These are phyloP conservation scores for Nicotiana undulata DNA, from an alignment of 257 asterid species.

Conservation along the genomic window DNA sequence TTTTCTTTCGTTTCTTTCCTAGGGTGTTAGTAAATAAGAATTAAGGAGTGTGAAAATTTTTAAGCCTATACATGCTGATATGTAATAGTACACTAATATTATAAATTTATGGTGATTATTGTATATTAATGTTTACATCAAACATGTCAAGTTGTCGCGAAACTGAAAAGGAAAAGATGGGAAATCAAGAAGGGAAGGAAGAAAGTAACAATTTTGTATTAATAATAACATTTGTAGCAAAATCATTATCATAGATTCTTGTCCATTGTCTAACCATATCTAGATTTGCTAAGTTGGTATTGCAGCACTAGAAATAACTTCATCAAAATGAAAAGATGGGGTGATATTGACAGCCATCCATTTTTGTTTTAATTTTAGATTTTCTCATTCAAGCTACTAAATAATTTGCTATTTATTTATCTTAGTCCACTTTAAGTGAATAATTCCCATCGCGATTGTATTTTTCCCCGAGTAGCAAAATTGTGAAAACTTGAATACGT, in stretches of 20 bases:
- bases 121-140: not conserved
- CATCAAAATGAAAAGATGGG: conserved; percentile 13
- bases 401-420: not conserved
- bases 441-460: not conserved
- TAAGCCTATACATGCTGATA: not conserved
- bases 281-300: conserved; percentile 24
- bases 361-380: not conserved
- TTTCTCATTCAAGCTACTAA: not conserved
- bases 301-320: conserved; percentile 14
- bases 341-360: conserved; percentile 13
- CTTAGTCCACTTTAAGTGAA: not conserved
- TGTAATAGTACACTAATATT: not conserved
- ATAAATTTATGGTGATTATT: not conserved
- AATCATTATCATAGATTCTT: conserved; percentile 8
- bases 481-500: not conserved
- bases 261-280: conserved; percentile 18
- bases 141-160: conserved; percentile 2
- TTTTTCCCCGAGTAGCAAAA: not conserved
- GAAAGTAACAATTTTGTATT: conserved; percentile 2
- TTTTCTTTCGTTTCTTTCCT: not conserved
- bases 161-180: conserved; percentile 5
- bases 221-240: not conserved
- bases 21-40: too few species aligned
- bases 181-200: not conserved
- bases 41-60: not conserved